These are phyloP conservation scores for Cucurbita moschata DNA, from an alignment of 306 rosid species.

Conservation along the genomic window DNA sequence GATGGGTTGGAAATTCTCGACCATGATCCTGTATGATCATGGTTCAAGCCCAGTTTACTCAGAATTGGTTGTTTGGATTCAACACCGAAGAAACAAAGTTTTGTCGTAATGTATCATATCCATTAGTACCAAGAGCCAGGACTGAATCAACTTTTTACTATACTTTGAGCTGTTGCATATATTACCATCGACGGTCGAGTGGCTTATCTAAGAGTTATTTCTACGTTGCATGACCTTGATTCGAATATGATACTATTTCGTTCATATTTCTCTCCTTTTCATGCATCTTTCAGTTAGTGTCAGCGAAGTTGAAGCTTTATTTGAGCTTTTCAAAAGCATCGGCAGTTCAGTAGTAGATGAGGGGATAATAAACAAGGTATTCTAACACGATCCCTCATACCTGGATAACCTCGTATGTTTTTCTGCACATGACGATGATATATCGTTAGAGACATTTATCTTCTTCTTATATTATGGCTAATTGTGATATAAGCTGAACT, in stretches of 20 bases:
- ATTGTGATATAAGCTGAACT: background rate
- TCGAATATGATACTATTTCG: background rate
- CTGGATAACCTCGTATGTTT: background rate
- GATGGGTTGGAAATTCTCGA: too few relatives aligned
- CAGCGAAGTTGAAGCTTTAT: conserved; percentile 84
- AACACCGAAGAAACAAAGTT: too few relatives aligned
- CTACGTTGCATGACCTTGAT: background rate
- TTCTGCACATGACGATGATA: background rate
- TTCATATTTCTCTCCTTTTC: too few relatives aligned
- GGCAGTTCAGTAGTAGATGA: conserved; percentile 68
- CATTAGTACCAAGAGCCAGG: background rate
- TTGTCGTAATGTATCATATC: background rate
- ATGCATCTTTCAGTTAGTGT: conserved; percentile 41
- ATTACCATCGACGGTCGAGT: background rate
- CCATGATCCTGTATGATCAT: too few relatives aligned
- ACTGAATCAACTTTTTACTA: background rate
- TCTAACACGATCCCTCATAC: background rate
- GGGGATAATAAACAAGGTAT: conserved; percentile 85
- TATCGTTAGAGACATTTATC: background rate
- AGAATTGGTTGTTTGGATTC: too few relatives aligned
- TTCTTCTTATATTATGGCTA: background rate
- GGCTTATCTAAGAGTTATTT: background rate
- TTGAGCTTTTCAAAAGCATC: conserved; percentile 76
- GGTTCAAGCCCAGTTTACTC: too few relatives aligned
- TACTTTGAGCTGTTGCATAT: background rate